Evolutionary conservation across 768 basidiomycete genomes (phyloP), one percentile per base, ranked within the genome.

Genomic region (Clavulina sp.): DNA sequence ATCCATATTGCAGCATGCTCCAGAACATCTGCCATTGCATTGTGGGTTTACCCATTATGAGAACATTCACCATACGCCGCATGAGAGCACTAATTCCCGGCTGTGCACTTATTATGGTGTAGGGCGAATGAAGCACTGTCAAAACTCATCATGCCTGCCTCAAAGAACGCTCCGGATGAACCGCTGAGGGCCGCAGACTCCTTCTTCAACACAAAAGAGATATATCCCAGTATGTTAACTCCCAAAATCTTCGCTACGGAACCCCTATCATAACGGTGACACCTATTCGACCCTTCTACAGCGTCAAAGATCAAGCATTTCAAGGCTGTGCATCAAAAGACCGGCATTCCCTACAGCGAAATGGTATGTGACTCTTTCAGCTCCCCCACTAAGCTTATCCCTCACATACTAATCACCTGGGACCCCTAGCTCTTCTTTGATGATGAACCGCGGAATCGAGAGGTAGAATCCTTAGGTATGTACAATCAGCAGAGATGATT

Each of bases 361-460:
- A 50, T 50, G 49, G 49, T 50, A 31, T 19, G 30, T 31, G 5
- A 2, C 5, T 2, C 16, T 18, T 6, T 21, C 5, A 18, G 23
- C 18, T 33, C 31, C 23, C 29, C 5, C 26, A 18, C 31, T 16
- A 30, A 9, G 29, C 21, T 5, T 24, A 7, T 18, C 38, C 24
- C 16, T 3, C 2, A 33, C 26, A 38, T 32, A 5, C 19, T 34
- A n/a, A n/a, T n/a, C n/a, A n/a, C n/a, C n/a, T n/a, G n/a, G n/a
- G n/a, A n/a, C n/a, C n/a, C 38, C 31, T 31, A 50, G 49, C 30
- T 50, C 0, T 50, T 50, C 49, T 50, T 50, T 19, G 49, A 50
- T 30, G 49, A 50, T 19, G 49, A 50, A 29, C 29, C 28, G 26
- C 49, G 49, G 18, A 50, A 50, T 36, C 18, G 9, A 9, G 49